Conservation (phyloP, 306 rosid genomes). For the Abrus precatorius region DNA sequence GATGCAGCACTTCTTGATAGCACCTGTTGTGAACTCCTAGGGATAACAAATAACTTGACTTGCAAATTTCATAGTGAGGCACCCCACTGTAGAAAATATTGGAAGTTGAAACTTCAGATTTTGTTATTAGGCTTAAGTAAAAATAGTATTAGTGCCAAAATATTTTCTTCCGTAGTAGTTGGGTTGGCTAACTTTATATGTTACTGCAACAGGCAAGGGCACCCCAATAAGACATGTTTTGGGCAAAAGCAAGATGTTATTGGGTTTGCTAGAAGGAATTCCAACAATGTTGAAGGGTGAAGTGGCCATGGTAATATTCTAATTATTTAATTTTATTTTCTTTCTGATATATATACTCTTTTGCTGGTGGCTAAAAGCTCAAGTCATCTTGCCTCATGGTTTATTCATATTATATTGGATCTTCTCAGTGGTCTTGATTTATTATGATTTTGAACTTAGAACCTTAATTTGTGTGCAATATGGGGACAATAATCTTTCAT, state of each 20-base stretch:
- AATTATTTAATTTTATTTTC: constrained; percentile 11
- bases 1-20: constrained; percentile 8
- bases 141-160: constrained; percentile 27
- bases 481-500: neutral
- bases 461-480: constrained; percentile 1
- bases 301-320: constrained; percentile 85
- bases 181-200: constrained; percentile 36
- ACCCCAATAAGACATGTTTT: constrained; percentile 74
- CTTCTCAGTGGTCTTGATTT: constrained; percentile 20
- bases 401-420: neutral
- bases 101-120: constrained; percentile 26
- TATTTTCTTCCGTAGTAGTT: constrained; percentile 33
- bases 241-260: constrained; percentile 91
- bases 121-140: constrained; percentile 28
- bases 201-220: constrained; percentile 74
- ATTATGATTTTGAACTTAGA: constrained; percentile 41
- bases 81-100: neutral
- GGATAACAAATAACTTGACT: constrained; percentile 1
- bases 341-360: constrained; percentile 19
- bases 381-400: constrained; percentile 27
- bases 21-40: neutral
- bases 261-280: constrained; percentile 94
- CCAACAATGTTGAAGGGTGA: constrained; percentile 97
- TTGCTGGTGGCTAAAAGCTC: constrained; percentile 32
- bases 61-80: constrained; percentile 31